Base-by-base conservation (phyloP, 108 stramenopile species). In the Nitzschia sp. region DNA sequence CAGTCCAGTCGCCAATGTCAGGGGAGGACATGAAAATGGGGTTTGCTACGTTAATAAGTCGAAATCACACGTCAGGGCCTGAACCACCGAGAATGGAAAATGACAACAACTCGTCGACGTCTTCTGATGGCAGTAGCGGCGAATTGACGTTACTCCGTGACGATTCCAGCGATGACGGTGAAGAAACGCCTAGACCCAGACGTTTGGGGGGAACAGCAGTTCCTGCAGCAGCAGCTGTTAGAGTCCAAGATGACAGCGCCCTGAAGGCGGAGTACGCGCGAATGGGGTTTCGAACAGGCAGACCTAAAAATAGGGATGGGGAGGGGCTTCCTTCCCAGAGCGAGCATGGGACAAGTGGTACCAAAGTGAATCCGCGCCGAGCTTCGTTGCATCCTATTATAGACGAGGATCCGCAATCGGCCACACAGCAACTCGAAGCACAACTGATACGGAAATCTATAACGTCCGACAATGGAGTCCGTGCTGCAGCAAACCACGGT, bases 331-430 rank as follows among this genome's bases (percentile, higher is more conserved):
- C 49, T 19, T 51, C 49, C 4, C 49, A 51, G 21, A 51, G 49
- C 21, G 49, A 51, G n/a, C 49, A 51, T 19, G 49, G 49, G n/a
- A 51, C 49, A 23, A 51, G 21, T 4, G 21, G 49, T 51, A 51
- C 49, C 11, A 51, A 5, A 21, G 4, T 17, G 13, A 51, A 51
- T 23, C 49, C 8, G 5, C 8, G 21, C 4, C 49, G 49, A 51
- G 21, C 49, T 23, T 51, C 49, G 4, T 51, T 19, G 21, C 13
- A 51, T 19, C 49, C 49, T 19, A 19, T 51, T 4, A 51, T 51
- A 21, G 49, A 51, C 21, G 49, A 51, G 4, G 49, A 51, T 51
- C 49, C 49, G 21, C 49, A 19, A 51, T 9, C 49, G 21, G n/a
- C 49, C 21, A 21, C 49, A 17, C 8, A 23, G 4, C 49, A 23